A percentile compares a stretch with the other conserved stretches of the same genome.
Evolutionary conservation across 805 yeast species (phyloP).

Genomic region (Cephaloascus albidus): DNA sequence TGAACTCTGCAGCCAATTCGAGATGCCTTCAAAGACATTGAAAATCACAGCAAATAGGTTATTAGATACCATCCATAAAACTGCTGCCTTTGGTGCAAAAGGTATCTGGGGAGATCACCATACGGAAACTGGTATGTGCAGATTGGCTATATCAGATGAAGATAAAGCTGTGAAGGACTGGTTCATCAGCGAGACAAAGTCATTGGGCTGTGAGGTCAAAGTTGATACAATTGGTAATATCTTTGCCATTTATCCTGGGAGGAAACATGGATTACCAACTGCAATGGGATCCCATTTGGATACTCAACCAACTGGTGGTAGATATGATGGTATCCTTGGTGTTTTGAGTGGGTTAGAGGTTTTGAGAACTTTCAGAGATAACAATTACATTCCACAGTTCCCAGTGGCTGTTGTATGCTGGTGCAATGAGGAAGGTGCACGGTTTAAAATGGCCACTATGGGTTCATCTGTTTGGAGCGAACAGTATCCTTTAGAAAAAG

Average conservation of each 20-base stretch:
- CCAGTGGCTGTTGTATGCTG: conserved; percentile 61
- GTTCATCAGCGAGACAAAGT: conserved; percentile 43
- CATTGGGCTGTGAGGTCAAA: conserved; percentile 47
- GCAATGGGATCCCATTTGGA: conserved; percentile 70
- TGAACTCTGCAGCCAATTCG: too few species aligned
- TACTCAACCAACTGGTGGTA: conserved; percentile 73
- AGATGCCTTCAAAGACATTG: not conserved
- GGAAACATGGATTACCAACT: conserved; percentile 39
- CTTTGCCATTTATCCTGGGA: conserved; percentile 57
- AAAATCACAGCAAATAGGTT: conserved; percentile 30
- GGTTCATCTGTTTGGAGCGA: conserved; percentile 65
- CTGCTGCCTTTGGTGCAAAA: conserved; percentile 56
- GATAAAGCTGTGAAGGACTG: conserved; percentile 61
- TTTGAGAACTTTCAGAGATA: conserved; percentile 53
- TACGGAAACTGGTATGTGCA: conserved; percentile 60
- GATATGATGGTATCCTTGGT: conserved; percentile 68
- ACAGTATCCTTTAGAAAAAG: conserved; percentile 31
- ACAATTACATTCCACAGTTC: conserved; percentile 47
- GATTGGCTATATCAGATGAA: conserved; percentile 52
- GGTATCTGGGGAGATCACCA: conserved; percentile 47
- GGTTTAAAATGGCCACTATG: conserved; percentile 64
- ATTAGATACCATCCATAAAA: conserved; percentile 50
- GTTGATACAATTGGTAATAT: conserved; percentile 64
- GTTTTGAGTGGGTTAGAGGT: conserved; percentile 62
- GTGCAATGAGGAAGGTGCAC: conserved; percentile 76